A percentile compares a stretch with the other conserved stretches of the same genome.
These are phyloP conservation scores for Lactarius quietus DNA, from an alignment of 768 basidiomycete species.

Conservation along the genomic window DNA sequence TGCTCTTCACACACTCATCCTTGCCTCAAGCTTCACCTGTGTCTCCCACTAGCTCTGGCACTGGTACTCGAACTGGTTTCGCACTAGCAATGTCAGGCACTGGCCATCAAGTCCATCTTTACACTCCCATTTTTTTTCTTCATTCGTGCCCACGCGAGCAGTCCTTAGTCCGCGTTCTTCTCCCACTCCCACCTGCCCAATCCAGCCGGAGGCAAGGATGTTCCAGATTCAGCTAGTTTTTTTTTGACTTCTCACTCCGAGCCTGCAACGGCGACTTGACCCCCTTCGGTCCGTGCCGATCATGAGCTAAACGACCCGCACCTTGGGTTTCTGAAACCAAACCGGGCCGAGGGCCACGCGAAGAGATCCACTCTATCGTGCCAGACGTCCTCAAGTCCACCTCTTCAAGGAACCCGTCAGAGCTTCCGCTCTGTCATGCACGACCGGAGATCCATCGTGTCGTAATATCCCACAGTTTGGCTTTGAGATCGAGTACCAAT, in stretches of 20 bases:
- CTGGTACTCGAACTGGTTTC: not conserved
- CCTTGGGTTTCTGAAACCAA: conserved; percentile 19
- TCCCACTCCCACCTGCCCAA: not conserved
- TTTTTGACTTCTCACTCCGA: conserved; percentile 3
- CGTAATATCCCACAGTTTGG: conserved; percentile 21
- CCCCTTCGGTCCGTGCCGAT: conserved; percentile 21
- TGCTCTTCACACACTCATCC: not conserved
- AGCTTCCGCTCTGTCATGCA: conserved; percentile 11
- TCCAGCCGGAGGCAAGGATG: not conserved
- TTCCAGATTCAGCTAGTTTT: conserved; percentile 17
- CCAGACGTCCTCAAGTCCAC: conserved; percentile 6
- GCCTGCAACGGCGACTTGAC: conserved; percentile 20
- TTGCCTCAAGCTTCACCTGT: too few species aligned
- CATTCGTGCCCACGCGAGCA: not conserved
- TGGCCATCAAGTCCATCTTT: not conserved
- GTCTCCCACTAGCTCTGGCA: too few species aligned
- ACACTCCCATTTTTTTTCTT: not conserved
- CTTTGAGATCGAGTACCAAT: conserved; percentile 11
- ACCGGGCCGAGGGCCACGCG: conserved; percentile 15
- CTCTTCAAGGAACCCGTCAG: conserved; percentile 13
- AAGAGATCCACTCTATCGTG: conserved; percentile 6
- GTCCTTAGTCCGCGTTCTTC: not conserved
- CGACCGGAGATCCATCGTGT: conserved; percentile 25
- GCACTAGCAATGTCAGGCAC: not conserved
- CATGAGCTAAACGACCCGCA: conserved; percentile 12